phyloP scores from a whole-genome alignment of 2,329 filamentous ascomycete genomes.

The Trichophyton mentagrophytes region DNA sequence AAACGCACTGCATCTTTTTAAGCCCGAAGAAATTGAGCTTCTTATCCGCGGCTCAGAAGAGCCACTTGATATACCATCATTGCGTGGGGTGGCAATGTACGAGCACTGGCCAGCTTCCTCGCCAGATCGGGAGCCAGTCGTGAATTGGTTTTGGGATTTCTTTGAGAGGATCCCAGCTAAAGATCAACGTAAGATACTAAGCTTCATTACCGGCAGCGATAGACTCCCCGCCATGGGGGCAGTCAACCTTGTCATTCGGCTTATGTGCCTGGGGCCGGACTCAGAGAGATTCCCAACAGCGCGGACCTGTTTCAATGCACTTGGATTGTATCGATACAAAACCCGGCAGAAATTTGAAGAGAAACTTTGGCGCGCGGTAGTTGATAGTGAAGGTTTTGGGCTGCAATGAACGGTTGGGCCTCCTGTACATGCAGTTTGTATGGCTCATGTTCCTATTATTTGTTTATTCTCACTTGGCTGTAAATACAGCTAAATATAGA shows the following conservation, averaged over 20 bases:
- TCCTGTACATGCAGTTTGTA: background rate
- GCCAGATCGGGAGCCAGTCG: constrained; percentile 50
- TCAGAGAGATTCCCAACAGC: constrained; percentile 66
- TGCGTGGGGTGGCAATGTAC: constrained; percentile 66
- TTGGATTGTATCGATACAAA: constrained; percentile 62
- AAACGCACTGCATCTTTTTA: constrained; percentile 75
- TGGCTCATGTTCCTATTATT: background rate
- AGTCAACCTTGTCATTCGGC: constrained; percentile 61
- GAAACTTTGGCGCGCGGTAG: constrained; percentile 73
- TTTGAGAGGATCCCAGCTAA: constrained; percentile 53
- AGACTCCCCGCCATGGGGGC: constrained; percentile 80
- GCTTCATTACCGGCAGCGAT: constrained; percentile 83
- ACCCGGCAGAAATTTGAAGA: constrained; percentile 54
- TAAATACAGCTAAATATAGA: too few species aligned
- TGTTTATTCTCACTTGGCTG: background rate
- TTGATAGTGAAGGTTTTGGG: constrained; percentile 84
- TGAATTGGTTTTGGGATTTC: constrained; percentile 81
- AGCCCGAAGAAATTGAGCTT: constrained; percentile 82
- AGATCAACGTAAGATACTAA: constrained; percentile 65
- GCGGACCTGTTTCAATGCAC: constrained; percentile 79
- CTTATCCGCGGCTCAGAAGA: constrained; percentile 77
- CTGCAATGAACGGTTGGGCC: constrained; percentile 48
- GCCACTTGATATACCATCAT: constrained; percentile 59
- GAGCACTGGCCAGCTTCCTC: constrained; percentile 57
- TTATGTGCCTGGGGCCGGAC: constrained; percentile 65